Evolutionary conservation across 148 eudicot species (phyloP).

Genomic region (Gaultheria prostrata): DNA sequence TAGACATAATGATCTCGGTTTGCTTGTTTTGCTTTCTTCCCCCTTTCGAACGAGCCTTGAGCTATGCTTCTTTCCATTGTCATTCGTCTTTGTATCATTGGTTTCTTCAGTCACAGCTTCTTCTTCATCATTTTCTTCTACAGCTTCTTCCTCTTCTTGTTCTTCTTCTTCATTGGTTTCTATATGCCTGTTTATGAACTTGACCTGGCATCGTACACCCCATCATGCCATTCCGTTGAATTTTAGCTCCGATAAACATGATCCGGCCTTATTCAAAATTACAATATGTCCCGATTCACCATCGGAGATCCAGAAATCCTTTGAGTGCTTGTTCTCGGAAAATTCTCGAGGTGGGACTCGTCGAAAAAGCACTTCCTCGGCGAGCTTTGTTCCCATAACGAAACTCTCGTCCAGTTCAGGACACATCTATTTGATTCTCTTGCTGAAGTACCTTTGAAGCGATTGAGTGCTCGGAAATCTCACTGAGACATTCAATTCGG

Average conservation of each 20-base stretch:
- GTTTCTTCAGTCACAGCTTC: conserved; percentile 18
- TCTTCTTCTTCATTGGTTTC: conserved; percentile 16
- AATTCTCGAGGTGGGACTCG: conserved; percentile 53
- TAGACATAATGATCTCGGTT: conserved; percentile 18
- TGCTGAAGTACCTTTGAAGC: conserved; percentile 40
- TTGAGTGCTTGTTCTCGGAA: conserved; percentile 38
- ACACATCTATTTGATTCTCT: conserved; percentile 33
- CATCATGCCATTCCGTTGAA: conserved; percentile 39
- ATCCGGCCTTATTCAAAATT: conserved; percentile 11
- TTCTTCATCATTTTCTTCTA: conserved; percentile 4
- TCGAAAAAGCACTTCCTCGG: conserved; percentile 46
- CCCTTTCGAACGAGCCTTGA: conserved; percentile 15
- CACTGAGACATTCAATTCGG: conserved; percentile 49
- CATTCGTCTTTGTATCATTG: conserved; percentile 11
- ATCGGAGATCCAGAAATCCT: conserved; percentile 51
- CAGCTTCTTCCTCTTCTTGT: conserved; percentile 21
- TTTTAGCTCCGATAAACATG: conserved; percentile 22
- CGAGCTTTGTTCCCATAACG: conserved; percentile 47
- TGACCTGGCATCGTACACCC: conserved; percentile 56
- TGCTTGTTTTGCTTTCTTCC: conserved; percentile 30
- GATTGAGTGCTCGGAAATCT: conserved; percentile 65
- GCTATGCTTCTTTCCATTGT: conserved; percentile 17
- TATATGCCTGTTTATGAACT: conserved; percentile 41
- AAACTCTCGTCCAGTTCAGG: conserved; percentile 65
- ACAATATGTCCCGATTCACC: conserved; percentile 7